phyloP scores from a whole-genome alignment of 768 basidiomycete species.

The Paxillus rubicundulus region DNA sequence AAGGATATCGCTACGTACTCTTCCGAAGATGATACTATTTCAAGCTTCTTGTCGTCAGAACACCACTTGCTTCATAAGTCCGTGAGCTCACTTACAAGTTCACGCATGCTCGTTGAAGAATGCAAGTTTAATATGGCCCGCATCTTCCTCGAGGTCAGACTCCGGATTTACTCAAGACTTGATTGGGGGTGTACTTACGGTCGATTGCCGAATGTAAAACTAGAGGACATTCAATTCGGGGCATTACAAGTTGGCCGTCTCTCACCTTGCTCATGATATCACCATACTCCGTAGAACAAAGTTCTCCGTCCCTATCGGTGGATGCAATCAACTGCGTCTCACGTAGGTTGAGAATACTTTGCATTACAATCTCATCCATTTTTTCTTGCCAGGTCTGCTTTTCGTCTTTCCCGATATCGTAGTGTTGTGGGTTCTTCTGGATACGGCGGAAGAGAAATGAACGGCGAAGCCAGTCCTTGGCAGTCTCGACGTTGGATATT shows the following conservation, averaged over 20 bases:
- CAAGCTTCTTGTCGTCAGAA: slow-evolving; percentile 45
- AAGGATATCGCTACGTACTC: slow-evolving; percentile 46
- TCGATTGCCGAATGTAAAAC: slow-evolving; percentile 74
- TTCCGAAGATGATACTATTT: slow-evolving; percentile 59
- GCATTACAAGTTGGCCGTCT: background rate
- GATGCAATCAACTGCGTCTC: slow-evolving; percentile 59
- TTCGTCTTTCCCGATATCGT: slow-evolving; percentile 57
- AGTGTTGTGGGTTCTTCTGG: slow-evolving; percentile 77
- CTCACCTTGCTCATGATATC: slow-evolving; percentile 85
- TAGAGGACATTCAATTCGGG: slow-evolving; percentile 28
- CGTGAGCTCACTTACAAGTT: slow-evolving; percentile 52
- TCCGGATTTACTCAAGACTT: background rate
- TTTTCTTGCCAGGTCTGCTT: slow-evolving; percentile 66
- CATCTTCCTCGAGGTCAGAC: slow-evolving; percentile 50
- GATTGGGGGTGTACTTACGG: slow-evolving; percentile 39
- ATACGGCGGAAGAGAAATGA: slow-evolving; percentile 90
- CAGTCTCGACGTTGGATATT: slow-evolving; percentile 64
- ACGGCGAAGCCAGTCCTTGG: slow-evolving; percentile 77
- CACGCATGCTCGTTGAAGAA: slow-evolving; percentile 52
- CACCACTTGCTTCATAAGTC: background rate
- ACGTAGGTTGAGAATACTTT: slow-evolving; percentile 60
- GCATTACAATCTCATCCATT: slow-evolving; percentile 69
- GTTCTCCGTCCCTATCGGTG: slow-evolving; percentile 37
- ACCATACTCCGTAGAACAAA: slow-evolving; percentile 71
- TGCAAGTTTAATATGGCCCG: slow-evolving; percentile 58